Conservation (phyloP, 2,329 filamentous ascomycete species). For the Proliferodiscus dingleyae region DNA sequence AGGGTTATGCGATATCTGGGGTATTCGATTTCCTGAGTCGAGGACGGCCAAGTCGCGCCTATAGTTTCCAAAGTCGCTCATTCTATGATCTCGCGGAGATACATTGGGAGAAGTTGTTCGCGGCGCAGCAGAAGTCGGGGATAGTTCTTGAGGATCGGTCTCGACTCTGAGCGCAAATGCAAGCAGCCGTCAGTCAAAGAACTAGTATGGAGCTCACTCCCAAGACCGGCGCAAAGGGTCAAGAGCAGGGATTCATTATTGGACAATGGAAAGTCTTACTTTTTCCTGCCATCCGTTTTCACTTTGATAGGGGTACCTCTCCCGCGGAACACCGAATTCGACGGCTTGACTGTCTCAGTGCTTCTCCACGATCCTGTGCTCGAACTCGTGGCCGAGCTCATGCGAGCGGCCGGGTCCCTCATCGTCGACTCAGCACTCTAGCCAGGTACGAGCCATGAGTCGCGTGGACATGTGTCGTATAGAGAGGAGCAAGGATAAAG, state of each 20-base stretch:
- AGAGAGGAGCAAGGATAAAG: neutral
- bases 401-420: slow-evolving; percentile 56
- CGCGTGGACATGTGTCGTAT: slow-evolving; percentile 1
- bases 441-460: slow-evolving; percentile 27
- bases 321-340: slow-evolving; percentile 28
- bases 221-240: slow-evolving; percentile 7
- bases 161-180: slow-evolving; percentile 30
- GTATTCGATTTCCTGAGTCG: slow-evolving; percentile 51
- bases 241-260: too few relatives aligned
- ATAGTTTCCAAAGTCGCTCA: slow-evolving; percentile 59
- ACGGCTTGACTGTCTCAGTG: slow-evolving; percentile 54
- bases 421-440: slow-evolving; percentile 48
- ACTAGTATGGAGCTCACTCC: slow-evolving; percentile 23
- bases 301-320: slow-evolving; percentile 42
- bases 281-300: slow-evolving; percentile 48
- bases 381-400: slow-evolving; percentile 59
- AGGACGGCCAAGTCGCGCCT: slow-evolving; percentile 67
- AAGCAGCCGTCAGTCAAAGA: slow-evolving; percentile 32
- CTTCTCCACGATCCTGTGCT: slow-evolving; percentile 64
- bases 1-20: slow-evolving; percentile 55
- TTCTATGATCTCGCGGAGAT: slow-evolving; percentile 31
- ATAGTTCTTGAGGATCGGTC: slow-evolving; percentile 30
- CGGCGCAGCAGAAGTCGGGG: slow-evolving; percentile 27
- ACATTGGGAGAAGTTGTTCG: slow-evolving; percentile 29
- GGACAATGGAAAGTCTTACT: slow-evolving; percentile 26